These are phyloP conservation scores for Casuarina equisetifolia DNA, from an alignment of 306 rosid species.

Conservation along the genomic window DNA sequence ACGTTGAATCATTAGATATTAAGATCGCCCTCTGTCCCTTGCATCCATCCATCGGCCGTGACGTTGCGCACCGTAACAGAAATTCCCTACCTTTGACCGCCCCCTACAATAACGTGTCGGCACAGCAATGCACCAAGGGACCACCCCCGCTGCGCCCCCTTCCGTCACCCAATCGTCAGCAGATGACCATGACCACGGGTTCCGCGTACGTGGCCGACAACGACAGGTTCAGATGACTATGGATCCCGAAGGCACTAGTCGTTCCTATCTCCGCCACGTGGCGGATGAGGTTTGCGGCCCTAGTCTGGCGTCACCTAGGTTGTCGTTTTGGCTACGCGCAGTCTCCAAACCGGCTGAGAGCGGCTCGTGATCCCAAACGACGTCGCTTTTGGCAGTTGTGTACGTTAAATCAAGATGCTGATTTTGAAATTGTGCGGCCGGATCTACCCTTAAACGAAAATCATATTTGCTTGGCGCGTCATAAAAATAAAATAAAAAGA, in stretches of 20 bases:
- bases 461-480: no score
- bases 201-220: constrained; percentile 8
- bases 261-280: constrained; percentile 7
- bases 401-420: background rate
- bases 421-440: no score
- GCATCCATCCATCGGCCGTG: background rate
- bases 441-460: background rate
- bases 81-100: background rate
- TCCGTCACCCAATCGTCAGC: background rate
- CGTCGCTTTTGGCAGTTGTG: background rate
- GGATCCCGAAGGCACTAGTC: no score
- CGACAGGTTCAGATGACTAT: background rate
- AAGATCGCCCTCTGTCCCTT: background rate
- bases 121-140: no score
- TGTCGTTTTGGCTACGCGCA: background rate
- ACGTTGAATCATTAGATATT: background rate
- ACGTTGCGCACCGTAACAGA: background rate
- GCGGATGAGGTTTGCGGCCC: constrained; percentile 6
- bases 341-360: background rate
- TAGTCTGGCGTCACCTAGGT: background rate
- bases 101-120: background rate
- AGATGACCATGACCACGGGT: background rate
- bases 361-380: no score
- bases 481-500: no score
- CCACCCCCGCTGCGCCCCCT: background rate